Evolutionary conservation across 441 rosid species (phyloP).

Genomic region (Gossypium gossypioides): DNA sequence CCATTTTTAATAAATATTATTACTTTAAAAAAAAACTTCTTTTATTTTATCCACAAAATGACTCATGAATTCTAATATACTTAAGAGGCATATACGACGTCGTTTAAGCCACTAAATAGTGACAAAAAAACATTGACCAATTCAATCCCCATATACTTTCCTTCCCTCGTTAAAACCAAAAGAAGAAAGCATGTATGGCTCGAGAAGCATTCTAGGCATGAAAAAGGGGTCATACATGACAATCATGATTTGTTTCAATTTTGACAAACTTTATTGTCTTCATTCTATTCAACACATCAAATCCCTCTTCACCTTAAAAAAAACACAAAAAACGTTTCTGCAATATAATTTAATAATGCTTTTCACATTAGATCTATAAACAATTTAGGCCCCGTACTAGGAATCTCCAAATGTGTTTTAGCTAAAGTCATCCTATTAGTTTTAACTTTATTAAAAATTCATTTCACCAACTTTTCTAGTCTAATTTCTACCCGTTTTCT

Average conservation of each 20-base stretch:
- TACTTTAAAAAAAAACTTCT: not conserved
- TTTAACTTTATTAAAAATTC: too few relatives aligned
- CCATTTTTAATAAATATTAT: not conserved
- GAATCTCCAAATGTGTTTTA: not conserved
- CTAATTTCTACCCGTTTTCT: not conserved
- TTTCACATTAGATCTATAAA: not conserved
- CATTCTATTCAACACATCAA: not conserved
- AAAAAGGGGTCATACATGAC: not conserved
- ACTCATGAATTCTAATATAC: too few relatives aligned
- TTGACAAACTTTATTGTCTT: not conserved
- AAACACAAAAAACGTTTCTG: not conserved
- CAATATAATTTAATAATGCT: not conserved
- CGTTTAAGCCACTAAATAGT: too few relatives aligned
- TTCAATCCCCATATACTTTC: too few relatives aligned
- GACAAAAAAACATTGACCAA: too few relatives aligned
- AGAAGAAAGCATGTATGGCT: not conserved
- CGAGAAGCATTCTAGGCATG: not conserved
- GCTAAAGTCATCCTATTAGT: not conserved
- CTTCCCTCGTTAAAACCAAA: too few relatives aligned
- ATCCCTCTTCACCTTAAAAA: not conserved
- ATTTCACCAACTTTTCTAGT: not conserved
- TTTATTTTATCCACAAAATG: too few relatives aligned
- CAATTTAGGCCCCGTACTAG: not conserved
- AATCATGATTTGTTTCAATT: not conserved
- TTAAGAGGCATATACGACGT: too few relatives aligned